Evolutionary conservation across 441 rosid species (phyloP), one percentile per base, ranked within the genome.

Genomic region (Euphorbia celastroides): DNA sequence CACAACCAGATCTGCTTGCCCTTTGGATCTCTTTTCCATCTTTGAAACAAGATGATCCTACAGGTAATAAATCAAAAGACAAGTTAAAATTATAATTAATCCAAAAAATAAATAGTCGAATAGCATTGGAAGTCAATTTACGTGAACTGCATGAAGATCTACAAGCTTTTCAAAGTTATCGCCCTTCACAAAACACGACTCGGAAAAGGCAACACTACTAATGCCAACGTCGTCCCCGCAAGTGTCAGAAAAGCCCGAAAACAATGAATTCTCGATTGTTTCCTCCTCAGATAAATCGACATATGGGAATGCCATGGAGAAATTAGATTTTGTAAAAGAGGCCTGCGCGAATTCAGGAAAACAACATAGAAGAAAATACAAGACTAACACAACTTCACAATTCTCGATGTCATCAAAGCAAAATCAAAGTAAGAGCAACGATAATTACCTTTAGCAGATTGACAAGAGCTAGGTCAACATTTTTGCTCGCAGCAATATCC

Each of bases 281-380:
- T 88, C 89, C 71, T 83, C 86, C 72, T 81, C 84, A 20, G 90
- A 79, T 46, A 88, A 72, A 74, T 83, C 68, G 75, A 94, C 84
- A 62, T 85, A 94, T 14, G 97, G 99, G 75, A 91, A 94, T 31
- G 93, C 99, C 92, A 91, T 66, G 67, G 99, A 93, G 75, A 86
- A 86, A 72, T 88, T 94, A 72, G 97, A 86, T 54, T 72, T 75
- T 25, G 78, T 76, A 77, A 73, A 85, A 11, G 87, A 84, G 51
- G 44, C 85, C 97, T 94, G 84, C 67, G 34, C 60, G 72, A 23
- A 72, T 63, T 31, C 75, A 30, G 13, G 57, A 61, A 34, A 38
- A 38, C 8, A 72, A 32, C 54, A 42, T 58, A 44, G 46, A 41
- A 12, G 36, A 16, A 31, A 71, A 27, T 26, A 26, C 25, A 27